These are phyloP conservation scores for Inga oerstediana DNA, from an alignment of 306 rosid species.

Conservation along the genomic window DNA sequence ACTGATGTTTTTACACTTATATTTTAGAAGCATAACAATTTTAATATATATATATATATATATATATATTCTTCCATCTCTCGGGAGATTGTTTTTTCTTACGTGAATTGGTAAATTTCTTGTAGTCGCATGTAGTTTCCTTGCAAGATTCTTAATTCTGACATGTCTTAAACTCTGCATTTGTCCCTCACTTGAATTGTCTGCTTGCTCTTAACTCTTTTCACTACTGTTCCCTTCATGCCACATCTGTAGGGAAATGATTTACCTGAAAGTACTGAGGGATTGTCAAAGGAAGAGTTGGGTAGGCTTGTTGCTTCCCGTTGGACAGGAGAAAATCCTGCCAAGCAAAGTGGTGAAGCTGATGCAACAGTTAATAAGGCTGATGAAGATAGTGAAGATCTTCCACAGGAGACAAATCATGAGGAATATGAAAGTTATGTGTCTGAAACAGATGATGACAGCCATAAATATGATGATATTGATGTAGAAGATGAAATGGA, in stretches of 20 bases:
- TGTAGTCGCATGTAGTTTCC: neutral
- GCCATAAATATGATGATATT: slow-evolving; percentile 56
- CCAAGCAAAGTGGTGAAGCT: slow-evolving; percentile 48
- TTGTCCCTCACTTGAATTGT: slow-evolving; percentile 12
- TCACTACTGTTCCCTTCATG: slow-evolving; percentile 17
- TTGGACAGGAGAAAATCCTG: slow-evolving; percentile 86
- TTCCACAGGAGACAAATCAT: slow-evolving; percentile 43
- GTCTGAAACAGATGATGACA: slow-evolving; percentile 84
- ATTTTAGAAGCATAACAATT: neutral
- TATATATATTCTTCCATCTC: neutral
- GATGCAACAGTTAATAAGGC: slow-evolving; percentile 40
- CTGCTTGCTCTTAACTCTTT: slow-evolving; percentile 21
- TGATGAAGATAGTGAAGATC: slow-evolving; percentile 53
- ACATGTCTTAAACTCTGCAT: slow-evolving; percentile 17
- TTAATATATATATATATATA: too few species aligned
- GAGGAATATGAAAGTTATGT: slow-evolving; percentile 75
- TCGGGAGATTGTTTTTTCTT: slow-evolving; percentile 22
- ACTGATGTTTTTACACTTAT: neutral
- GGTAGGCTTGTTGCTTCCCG: slow-evolving; percentile 99
- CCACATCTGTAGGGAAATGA: slow-evolving; percentile 55
- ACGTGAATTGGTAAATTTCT: slow-evolving; percentile 17
- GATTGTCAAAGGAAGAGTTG: slow-evolving; percentile 89
- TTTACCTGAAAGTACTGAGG: slow-evolving; percentile 63
- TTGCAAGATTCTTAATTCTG: slow-evolving; percentile 7
- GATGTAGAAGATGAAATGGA: slow-evolving; percentile 57